These are phyloP conservation scores for Circinella umbellata DNA, from an alignment of 371 early-diverging fungal genomes.

Conservation along the genomic window DNA sequence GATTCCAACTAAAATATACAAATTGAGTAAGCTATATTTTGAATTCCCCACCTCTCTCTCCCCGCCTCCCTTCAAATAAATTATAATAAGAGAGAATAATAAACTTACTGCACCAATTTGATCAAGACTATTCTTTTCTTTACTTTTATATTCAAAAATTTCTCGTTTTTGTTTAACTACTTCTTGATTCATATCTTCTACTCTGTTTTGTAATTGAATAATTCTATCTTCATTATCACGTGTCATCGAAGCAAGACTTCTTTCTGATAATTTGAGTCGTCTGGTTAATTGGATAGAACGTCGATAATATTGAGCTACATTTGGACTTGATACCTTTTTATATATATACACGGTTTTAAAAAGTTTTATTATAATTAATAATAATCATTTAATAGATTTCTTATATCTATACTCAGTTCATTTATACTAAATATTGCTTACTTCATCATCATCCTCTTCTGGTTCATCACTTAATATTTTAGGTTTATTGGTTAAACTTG, in stretches of 20 bases:
- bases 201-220: slow-evolving; percentile 46
- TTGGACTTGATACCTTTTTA: slow-evolving; percentile 11
- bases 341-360: background rate
- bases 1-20: slow-evolving; percentile 42
- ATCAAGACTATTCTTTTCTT: slow-evolving; percentile 57
- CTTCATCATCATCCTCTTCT: slow-evolving; percentile 14
- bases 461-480: background rate
- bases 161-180: slow-evolving; percentile 52
- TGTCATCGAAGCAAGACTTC: slow-evolving; percentile 52
- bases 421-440: background rate
- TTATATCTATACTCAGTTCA: too few species aligned
- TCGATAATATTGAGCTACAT: slow-evolving; percentile 52
- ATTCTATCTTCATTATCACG: slow-evolving; percentile 63
- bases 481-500: background rate
- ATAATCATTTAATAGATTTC: background rate
- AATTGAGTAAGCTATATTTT: background rate
- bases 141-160: slow-evolving; percentile 56
- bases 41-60: background rate
- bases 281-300: slow-evolving; percentile 58
- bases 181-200: slow-evolving; percentile 57
- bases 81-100: background rate
- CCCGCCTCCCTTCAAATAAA: too few species aligned
- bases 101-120: slow-evolving; percentile 55
- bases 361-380: background rate
- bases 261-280: slow-evolving; percentile 52